Evolutionary conservation across 140 eudicot genomes (phyloP), one percentile per base, ranked within the genome.

Genomic region (Ambrosia hybrid): DNA sequence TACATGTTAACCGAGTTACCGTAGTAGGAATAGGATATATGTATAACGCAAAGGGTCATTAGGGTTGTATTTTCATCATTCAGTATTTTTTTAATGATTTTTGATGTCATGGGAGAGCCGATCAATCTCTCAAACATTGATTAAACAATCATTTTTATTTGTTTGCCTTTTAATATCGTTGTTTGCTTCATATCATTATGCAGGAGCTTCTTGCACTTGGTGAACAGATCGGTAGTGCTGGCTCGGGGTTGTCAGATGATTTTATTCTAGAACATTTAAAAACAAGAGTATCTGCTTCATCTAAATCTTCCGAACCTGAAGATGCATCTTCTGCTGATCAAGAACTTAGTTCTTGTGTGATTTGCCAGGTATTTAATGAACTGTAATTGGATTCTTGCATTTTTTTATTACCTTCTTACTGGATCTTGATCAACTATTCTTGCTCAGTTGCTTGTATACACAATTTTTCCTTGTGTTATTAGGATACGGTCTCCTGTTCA

Each of bases 181-280:
- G 60, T 30, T 34, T 60, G 60, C 70, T 6, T 71, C 74, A 36
- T 26, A 67, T 72, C 65, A 65, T 65, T 57, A 46, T 59, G 30
- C 92, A 95, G 99, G 99, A 95, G 82, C 96, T 95, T 73, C 99
- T 95, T 86, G 97, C 97, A 39, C 81, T 95, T 75, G 97, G 96
- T 65, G 99, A 95, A 76, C 89, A 83, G 73, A 91, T 91, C 41
- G 99, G 99, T 60, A 83, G 85, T 65, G 97, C 85, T 5, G 85
- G 82, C 37, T 86, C 95, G 55, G 92, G 97, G 43, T 82, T 95
- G 69, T 79, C 96, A 1, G 90, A 88, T 73, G 95, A 88, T 51
- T 78, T 73, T 73, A 81, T 95, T 57, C 34, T 61, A 53, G 36
- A 73, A 30, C 84, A 80, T 72, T 68, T 95, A 73, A 86, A 88